A percentile compares a stretch with the other conserved stretches of the same genome.
Evolutionary conservation across 768 basidiomycete genomes (phyloP).

Genomic region (Termitomyces sp.): DNA sequence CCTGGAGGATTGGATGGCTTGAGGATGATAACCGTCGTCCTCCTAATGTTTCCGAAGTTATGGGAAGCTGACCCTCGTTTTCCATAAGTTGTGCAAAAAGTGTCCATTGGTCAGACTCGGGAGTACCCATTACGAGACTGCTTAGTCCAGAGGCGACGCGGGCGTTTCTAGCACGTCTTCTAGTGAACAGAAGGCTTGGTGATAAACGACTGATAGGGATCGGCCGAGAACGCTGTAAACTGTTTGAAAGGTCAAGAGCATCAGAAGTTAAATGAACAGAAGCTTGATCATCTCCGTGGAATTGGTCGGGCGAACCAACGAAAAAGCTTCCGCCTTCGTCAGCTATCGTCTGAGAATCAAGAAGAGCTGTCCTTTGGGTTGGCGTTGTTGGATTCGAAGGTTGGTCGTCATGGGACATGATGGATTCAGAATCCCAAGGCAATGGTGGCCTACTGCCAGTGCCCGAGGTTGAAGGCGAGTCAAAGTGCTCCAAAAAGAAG

Average conservation of each 20-base stretch:
- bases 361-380: neutral
- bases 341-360: neutral
- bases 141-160: conserved; percentile 11
- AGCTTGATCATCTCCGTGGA: conserved; percentile 6
- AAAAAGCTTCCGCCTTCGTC: neutral
- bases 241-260: neutral
- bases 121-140: conserved; percentile 7
- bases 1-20: neutral
- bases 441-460: neutral
- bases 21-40: conserved; percentile 6
- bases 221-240: conserved; percentile 13
- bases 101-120: conserved; percentile 43
- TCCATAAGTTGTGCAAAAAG: conserved; percentile 71
- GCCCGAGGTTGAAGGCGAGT: neutral
- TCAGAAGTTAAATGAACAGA: conserved; percentile 1
- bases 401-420: conserved; percentile 5
- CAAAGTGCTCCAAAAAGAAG: neutral
- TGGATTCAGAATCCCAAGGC: neutral
- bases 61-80: conserved; percentile 44
- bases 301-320: conserved; percentile 22
- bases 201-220: conserved; percentile 13
- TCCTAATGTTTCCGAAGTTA: conserved; percentile 6
- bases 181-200: conserved; percentile 15
- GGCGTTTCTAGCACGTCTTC: conserved; percentile 7
- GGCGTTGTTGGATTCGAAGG: conserved; percentile 1